phyloP scores from a whole-genome alignment of 768 basidiomycete genomes.

The Hericium erinaceus region DNA sequence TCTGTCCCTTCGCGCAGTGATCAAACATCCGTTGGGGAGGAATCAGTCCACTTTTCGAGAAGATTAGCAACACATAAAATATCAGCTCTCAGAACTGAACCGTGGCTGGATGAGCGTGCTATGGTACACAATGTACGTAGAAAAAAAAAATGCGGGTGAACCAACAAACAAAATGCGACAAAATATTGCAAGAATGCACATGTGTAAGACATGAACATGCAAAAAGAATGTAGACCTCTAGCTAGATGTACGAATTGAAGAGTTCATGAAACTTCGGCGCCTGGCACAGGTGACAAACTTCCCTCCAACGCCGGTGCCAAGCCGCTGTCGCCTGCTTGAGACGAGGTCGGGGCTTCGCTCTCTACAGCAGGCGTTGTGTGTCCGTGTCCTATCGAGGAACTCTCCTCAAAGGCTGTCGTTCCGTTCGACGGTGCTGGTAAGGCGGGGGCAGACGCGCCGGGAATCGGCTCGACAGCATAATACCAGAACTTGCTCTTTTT shows the following conservation, averaged over 20 bases:
- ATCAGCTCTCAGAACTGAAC: too few species aligned
- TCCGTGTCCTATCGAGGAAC: background rate
- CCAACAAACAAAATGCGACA: background rate
- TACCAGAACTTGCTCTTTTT: slow-evolving; percentile 86
- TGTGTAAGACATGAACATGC: slow-evolving; percentile 1
- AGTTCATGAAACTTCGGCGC: slow-evolving; percentile 24
- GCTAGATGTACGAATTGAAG: background rate
- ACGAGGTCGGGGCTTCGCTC: slow-evolving; percentile 8
- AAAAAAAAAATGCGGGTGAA: background rate
- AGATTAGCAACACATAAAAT: background rate
- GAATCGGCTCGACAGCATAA: slow-evolving; percentile 72
- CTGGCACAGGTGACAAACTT: slow-evolving; percentile 34
- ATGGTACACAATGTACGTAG: background rate
- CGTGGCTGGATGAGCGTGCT: background rate
- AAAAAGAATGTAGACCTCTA: slow-evolving; percentile 11
- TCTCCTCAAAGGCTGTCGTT: background rate
- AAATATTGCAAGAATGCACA: background rate
- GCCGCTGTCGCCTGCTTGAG: slow-evolving; percentile 11
- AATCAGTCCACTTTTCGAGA: background rate
- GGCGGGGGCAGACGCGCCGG: slow-evolving; percentile 17
- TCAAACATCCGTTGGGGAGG: background rate
- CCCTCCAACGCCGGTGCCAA: slow-evolving; percentile 29
- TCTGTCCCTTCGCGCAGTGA: background rate
- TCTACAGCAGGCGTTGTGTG: background rate
- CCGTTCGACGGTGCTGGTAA: background rate